Percentiles rank a stretch among this genome's conserved stretches.
Conservation (phyloP, 1,284 basidiomycete genomes). For the Trichosporon asahii region DNA sequence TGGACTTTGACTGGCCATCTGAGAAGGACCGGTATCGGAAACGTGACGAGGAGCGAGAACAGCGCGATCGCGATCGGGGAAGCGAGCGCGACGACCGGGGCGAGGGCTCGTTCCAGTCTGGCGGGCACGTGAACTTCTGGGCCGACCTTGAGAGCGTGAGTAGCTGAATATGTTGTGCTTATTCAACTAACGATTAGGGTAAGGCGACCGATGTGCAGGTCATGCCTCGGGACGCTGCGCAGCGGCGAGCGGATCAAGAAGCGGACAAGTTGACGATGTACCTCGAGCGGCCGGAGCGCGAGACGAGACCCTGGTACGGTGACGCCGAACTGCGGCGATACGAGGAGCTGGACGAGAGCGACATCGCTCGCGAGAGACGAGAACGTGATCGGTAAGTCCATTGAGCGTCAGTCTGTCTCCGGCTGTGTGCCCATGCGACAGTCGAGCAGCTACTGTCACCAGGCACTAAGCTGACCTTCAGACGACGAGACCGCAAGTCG, state of each 20-base stretch:
- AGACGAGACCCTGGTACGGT: conserved; percentile 53
- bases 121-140: conserved; percentile 52
- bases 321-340: conserved; percentile 44
- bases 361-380: conserved; percentile 43
- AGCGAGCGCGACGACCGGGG: conserved; percentile 19
- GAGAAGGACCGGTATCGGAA: conserved; percentile 29
- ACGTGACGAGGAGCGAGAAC: conserved; percentile 19
- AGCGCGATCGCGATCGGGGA: neutral
- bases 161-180: neutral
- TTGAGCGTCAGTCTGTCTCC: no score
- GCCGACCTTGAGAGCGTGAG: conserved; percentile 45
- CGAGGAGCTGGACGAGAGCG: conserved; percentile 47
- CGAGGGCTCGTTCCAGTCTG: conserved; percentile 24
- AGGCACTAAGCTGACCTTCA: conserved; percentile 19
- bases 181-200: conserved; percentile 9
- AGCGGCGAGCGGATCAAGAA: conserved; percentile 42
- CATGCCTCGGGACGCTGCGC: conserved; percentile 31
- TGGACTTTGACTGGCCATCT: conserved; percentile 50
- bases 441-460: no score
- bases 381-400: conserved; percentile 42
- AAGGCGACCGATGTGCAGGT: conserved; percentile 3
- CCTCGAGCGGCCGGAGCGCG: conserved; percentile 48
- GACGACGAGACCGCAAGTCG: conserved; percentile 45
- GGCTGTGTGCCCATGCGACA: neutral
- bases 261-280: conserved; percentile 52